These are phyloP conservation scores for Actinidia arguta DNA, from an alignment of 179 eudicot genomes.

Conservation along the genomic window DNA sequence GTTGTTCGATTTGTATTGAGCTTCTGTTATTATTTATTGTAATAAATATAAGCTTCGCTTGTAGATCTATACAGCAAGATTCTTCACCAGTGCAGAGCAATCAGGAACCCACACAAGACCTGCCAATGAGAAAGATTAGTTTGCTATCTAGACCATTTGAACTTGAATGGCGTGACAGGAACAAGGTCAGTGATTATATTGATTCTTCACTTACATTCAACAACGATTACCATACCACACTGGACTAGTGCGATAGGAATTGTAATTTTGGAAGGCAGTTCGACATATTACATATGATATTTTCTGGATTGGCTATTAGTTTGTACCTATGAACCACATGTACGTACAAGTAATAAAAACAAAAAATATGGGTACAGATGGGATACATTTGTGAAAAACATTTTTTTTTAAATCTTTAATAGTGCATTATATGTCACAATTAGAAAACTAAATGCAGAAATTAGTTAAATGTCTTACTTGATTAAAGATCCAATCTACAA, in stretches of 20 bases:
- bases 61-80: slow-evolving; percentile 65
- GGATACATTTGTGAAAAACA: too few species aligned
- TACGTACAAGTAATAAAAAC: too few species aligned
- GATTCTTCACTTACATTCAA: neutral
- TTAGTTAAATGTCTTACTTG: too few species aligned
- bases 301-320: neutral
- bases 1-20: too few species aligned
- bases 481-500: too few species aligned
- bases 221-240: neutral
- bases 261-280: neutral
- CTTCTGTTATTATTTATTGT: neutral
- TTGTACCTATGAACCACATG: too few species aligned
- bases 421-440: too few species aligned
- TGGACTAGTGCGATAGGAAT: neutral
- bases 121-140: slow-evolving; percentile 74
- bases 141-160: slow-evolving; percentile 92
- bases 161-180: slow-evolving; percentile 92
- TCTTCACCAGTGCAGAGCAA: slow-evolving; percentile 47
- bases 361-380: too few species aligned
- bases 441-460: too few species aligned
- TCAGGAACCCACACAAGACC: slow-evolving; percentile 65
- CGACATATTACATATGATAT: neutral
- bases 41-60: slow-evolving; percentile 19
- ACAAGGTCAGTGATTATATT: slow-evolving; percentile 60
- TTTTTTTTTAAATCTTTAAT: too few species aligned